Percentiles rank a stretch among this genome's conserved stretches.
Evolutionary conservation across 192 early-diverging fungal species (phyloP).

Genomic region (Oehlia diaphana): DNA sequence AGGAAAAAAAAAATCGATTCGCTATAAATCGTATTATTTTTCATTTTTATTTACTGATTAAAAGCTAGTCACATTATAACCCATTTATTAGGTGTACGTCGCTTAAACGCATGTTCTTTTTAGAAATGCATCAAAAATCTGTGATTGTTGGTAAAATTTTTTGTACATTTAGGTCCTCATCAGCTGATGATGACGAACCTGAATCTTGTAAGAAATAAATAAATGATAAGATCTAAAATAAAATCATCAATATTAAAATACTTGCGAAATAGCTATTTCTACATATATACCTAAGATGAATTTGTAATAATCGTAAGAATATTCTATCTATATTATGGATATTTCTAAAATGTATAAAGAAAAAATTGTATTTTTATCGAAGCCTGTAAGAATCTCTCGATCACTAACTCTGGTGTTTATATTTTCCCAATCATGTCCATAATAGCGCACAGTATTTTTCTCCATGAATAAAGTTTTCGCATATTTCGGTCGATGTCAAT

Average conservation of each 20-base stretch:
- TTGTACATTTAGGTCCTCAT: background rate
- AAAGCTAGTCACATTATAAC: no score
- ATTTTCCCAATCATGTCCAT: background rate
- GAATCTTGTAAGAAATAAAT: background rate
- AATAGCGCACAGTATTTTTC: background rate
- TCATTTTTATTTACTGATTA: no score
- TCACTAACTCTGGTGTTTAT: background rate
- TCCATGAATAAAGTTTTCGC: background rate
- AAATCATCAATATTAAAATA: background rate
- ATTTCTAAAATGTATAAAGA: no score
- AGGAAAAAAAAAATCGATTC: no score
- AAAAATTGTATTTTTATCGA: background rate
- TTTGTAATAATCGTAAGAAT: background rate
- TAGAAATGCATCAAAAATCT: no score
- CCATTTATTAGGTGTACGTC: no score
- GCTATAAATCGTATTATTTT: no score
- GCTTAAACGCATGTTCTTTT: no score
- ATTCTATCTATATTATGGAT: no score
- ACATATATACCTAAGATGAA: background rate
- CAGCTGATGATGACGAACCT: background rate
- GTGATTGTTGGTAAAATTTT: no score
- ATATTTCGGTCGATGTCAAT: background rate
- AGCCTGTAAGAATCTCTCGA: background rate
- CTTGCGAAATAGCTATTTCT: background rate
- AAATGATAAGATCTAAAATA: slow-evolving; percentile 13